A percentile compares a stretch with the other conserved stretches of the same genome.
Evolutionary conservation across 352 stramenopile genomes (phyloP).

Genomic region (Globisporangium sylvaticum): DNA sequence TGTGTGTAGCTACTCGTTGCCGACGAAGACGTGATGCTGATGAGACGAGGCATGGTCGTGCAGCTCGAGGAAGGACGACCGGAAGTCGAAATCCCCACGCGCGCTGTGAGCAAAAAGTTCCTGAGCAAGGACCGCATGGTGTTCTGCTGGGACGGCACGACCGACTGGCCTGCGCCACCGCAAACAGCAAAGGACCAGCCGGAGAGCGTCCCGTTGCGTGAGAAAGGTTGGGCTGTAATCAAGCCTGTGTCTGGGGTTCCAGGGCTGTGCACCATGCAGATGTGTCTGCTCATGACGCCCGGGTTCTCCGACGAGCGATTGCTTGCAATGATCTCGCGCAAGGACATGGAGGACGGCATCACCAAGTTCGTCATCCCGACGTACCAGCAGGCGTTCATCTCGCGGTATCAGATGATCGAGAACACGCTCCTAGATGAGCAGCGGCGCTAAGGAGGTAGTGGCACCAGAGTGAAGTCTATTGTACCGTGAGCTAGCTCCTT

Average conservation of each 20-base stretch:
- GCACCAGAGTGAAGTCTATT: too few species aligned
- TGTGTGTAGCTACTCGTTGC: neutral
- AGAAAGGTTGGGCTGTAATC: conserved; percentile 13
- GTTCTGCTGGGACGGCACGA: too few species aligned
- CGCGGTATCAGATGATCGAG: conserved; percentile 17
- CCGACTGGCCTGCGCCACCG: conserved; percentile 5
- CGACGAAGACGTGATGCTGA: conserved; percentile 8
- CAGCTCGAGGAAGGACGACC: neutral
- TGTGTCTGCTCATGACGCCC: neutral
- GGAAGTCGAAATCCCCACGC: neutral
- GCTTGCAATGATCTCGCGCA: neutral
- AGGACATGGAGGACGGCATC: neutral
- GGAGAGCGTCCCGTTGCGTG: neutral
- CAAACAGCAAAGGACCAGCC: neutral
- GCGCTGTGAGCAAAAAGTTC: conserved; percentile 9
- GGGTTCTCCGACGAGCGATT: conserved; percentile 7
- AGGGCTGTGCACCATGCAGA: conserved; percentile 1
- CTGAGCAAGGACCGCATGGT: conserved; percentile 10
- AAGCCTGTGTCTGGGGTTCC: neutral
- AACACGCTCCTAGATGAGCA: conserved; percentile 14
- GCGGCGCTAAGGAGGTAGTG: neutral
- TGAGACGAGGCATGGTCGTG: neutral
- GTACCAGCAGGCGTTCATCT: neutral
- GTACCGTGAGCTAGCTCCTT: neutral
- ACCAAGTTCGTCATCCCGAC: conserved; percentile 9